A percentile compares a stretch with the other conserved stretches of the same genome.
phyloP scores from a whole-genome alignment of 768 basidiomycete genomes.

The Phylloporus arenicola region DNA sequence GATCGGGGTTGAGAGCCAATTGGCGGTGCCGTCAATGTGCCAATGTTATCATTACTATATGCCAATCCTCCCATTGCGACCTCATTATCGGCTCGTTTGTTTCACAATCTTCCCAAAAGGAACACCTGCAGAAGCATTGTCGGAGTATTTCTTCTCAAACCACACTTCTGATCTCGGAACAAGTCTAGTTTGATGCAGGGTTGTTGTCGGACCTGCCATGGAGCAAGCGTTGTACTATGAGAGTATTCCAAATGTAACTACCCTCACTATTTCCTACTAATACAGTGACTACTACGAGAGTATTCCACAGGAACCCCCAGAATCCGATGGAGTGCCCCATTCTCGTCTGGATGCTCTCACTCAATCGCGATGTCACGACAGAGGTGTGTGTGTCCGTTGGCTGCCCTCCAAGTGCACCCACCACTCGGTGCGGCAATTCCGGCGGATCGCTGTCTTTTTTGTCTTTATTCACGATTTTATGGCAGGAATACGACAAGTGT shows the following conservation, averaged over 20 bases:
- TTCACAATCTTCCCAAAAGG: conserved; percentile 5
- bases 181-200: conserved; percentile 19
- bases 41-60: not conserved
- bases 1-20: not conserved
- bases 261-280: no score
- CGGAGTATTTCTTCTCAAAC: not conserved
- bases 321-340: conserved; percentile 53
- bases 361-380: conserved; percentile 67
- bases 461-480: not conserved
- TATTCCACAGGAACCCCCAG: no score
- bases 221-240: no score
- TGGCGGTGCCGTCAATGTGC: no score
- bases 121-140: not conserved
- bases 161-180: conserved; percentile 26
- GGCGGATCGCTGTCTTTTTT: not conserved
- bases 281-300: no score
- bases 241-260: no score
- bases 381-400: conserved; percentile 40
- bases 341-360: conserved; percentile 74
- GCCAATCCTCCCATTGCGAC: conserved; percentile 15
- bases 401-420: not conserved
- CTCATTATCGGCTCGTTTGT: conserved; percentile 31
- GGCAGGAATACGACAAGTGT: conserved; percentile 70
- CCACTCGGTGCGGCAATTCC: conserved; percentile 6
- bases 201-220: conserved; percentile 24